A percentile compares a stretch with the other conserved stretches of the same genome.
These are phyloP conservation scores for Suillus sp. DNA, from an alignment of 768 basidiomycete genomes.

Conservation along the genomic window DNA sequence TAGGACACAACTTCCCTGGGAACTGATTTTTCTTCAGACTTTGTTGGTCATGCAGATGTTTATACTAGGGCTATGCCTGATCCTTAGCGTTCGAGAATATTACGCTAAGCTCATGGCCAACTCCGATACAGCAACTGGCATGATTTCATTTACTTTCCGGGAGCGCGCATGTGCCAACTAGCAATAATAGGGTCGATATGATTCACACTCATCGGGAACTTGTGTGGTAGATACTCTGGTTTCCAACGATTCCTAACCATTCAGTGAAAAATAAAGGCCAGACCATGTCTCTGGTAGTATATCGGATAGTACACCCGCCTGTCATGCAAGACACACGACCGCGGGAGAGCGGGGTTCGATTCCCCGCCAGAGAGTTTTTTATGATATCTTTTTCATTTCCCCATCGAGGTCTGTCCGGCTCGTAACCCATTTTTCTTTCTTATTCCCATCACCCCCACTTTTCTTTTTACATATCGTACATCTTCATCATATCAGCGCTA, in stretches of 20 bases:
- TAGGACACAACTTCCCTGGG: too few relatives aligned
- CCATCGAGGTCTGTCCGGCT: conserved; percentile 43
- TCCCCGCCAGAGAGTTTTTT: conserved; percentile 34
- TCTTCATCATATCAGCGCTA: background rate
- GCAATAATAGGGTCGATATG: too few relatives aligned
- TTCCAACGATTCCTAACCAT: background rate
- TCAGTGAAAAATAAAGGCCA: background rate
- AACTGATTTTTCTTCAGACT: too few relatives aligned
- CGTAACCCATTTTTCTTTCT: background rate
- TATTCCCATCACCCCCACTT: background rate
- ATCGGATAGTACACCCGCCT: conserved; percentile 45
- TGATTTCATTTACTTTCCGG: too few relatives aligned
- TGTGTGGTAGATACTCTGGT: too few relatives aligned
- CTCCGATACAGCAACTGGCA: too few relatives aligned
- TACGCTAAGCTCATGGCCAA: too few relatives aligned
- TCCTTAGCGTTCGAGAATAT: too few relatives aligned
- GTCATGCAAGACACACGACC: conserved; percentile 24
- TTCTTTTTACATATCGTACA: background rate
- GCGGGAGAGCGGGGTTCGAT: conserved; percentile 36
- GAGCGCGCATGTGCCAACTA: too few relatives aligned
- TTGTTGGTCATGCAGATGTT: too few relatives aligned
- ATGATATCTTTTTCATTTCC: conserved; percentile 62
- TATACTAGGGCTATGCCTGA: too few relatives aligned
- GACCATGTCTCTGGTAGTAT: conserved; percentile 29
- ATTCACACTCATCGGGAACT: too few relatives aligned